Evolutionary conservation across 163 green algal species (phyloP), one percentile per base, ranked within the genome.

Genomic region (Scenedesmus sp.): DNA sequence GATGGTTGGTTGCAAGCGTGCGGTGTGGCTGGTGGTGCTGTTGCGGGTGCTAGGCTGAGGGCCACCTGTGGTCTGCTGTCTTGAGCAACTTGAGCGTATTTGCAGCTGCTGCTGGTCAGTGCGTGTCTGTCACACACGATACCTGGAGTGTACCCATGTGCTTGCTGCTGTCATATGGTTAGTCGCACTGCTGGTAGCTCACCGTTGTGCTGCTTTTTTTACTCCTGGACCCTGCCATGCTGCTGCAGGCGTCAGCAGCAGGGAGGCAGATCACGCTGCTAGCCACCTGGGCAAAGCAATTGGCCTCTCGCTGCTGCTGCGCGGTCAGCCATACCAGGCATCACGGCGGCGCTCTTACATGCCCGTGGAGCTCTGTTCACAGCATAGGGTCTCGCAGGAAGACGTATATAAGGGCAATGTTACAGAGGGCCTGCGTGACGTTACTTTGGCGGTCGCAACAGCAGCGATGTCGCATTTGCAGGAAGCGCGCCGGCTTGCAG

Each of bases 201-300:
- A 85, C 13, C n/a, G 12, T 23, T 85, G 77, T n/a, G 55, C n/a
- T 10, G n/a, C 77, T 59, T 23, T 46, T 10, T 84, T 15, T 12
- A 57, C 10, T 0, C 82, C 23, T 23, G 6, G 3, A 16, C 20
- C 23, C 54, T 85, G 91, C 64, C 67, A n/a, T 64, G 79, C 46
- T 46, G 13, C 18, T 57, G 93, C 91, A 26, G 91, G 94, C 2
- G 70, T 96, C 3, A 79, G 89, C 34, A 93, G 93, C 88, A 12
- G 81, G 23, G 94, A 97, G 1, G 95, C 95, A 2, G 97, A 99
- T 79, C 96, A 98, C 82, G 97, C 96, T 3, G 96, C 96, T 0
- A 97, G 95, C 2, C 96, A 99, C 87, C 82, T 99, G 59, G 98
- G 98, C 52, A 98, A 97, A 85, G 26, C 93, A 95, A 91, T 95